Evolutionary conservation across 331 rosid species (phyloP).

Genomic region (Pyrus hybrid): DNA sequence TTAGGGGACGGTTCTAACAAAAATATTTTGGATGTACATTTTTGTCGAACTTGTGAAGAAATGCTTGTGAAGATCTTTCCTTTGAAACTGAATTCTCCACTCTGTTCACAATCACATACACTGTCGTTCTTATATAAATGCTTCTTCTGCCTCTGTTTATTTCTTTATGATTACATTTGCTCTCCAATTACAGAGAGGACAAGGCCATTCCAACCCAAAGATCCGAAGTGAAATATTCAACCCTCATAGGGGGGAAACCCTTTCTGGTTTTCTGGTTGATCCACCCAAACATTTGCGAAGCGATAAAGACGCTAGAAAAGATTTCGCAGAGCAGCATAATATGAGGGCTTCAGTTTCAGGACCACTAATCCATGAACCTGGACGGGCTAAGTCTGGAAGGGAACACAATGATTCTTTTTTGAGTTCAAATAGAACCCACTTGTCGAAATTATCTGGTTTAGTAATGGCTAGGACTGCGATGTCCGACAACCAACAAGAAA

Average conservation of each 20-base stretch:
- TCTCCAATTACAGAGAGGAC: conserved; percentile 39
- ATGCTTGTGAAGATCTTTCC: background rate
- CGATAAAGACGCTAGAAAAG: conserved; percentile 24
- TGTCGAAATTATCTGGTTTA: conserved; percentile 44
- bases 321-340: conserved; percentile 28
- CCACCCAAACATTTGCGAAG: conserved; percentile 40
- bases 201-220: conserved; percentile 30
- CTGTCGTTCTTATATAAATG: background rate
- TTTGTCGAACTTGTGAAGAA: too few species aligned
- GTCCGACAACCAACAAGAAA: conserved; percentile 36
- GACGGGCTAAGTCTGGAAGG: conserved; percentile 34
- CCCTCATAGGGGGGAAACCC: conserved; percentile 35
- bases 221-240: conserved; percentile 41
- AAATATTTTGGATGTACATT: background rate
- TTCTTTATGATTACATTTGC: conserved; percentile 1
- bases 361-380: conserved; percentile 44
- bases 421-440: conserved; percentile 32
- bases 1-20: background rate
- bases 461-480: conserved; percentile 44
- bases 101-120: background rate
- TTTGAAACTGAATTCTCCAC: background rate
- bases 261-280: conserved; percentile 46
- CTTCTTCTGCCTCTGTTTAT: background rate
- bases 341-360: conserved; percentile 65
- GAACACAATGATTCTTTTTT: conserved; percentile 27